Evolutionary conservation across 331 rosid species (phyloP).

Genomic region (Rhamnella rubrinervis): DNA sequence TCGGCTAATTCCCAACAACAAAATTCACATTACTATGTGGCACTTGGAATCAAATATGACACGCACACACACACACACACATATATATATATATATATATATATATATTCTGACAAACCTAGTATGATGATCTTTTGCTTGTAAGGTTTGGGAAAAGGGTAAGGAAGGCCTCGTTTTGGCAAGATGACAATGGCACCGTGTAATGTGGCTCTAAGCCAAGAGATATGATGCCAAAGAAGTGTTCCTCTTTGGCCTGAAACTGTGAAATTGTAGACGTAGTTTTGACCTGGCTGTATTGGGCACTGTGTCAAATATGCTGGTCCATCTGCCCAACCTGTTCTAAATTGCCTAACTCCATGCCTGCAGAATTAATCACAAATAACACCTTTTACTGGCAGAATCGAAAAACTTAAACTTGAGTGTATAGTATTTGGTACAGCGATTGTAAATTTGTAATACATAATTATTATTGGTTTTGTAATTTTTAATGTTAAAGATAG

Average conservation of each 20-base stretch:
- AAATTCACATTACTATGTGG: too few relatives aligned
- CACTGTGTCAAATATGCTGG: constrained; percentile 90
- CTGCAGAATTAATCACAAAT: constrained; percentile 22
- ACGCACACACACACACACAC: too few relatives aligned
- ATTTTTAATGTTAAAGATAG: too few relatives aligned
- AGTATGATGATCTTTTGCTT: constrained; percentile 63
- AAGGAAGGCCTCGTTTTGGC: constrained; percentile 84
- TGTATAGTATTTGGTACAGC: too few relatives aligned
- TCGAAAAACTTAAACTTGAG: too few relatives aligned
- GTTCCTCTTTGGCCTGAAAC: constrained; percentile 92
- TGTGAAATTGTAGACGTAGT: constrained; percentile 75
- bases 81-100: not conserved
- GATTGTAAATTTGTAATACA: too few relatives aligned
- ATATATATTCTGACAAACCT: constrained; percentile 28
- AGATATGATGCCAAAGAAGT: constrained; percentile 86
- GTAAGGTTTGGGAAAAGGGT: constrained; percentile 84
- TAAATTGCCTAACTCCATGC: constrained; percentile 86
- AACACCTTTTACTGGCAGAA: too few relatives aligned
- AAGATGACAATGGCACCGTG: constrained; percentile 81
- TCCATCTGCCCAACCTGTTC: constrained; percentile 94
- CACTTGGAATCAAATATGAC: too few relatives aligned
- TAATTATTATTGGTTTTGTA: too few relatives aligned
- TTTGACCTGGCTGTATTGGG: constrained; percentile 79
- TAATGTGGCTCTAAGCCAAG: constrained; percentile 84
- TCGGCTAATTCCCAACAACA: constrained; percentile 45